Evolutionary conservation across 1,139 yeast species (phyloP), one percentile per base, ranked within the genome.

Genomic region (Tardiomyces blankii): DNA sequence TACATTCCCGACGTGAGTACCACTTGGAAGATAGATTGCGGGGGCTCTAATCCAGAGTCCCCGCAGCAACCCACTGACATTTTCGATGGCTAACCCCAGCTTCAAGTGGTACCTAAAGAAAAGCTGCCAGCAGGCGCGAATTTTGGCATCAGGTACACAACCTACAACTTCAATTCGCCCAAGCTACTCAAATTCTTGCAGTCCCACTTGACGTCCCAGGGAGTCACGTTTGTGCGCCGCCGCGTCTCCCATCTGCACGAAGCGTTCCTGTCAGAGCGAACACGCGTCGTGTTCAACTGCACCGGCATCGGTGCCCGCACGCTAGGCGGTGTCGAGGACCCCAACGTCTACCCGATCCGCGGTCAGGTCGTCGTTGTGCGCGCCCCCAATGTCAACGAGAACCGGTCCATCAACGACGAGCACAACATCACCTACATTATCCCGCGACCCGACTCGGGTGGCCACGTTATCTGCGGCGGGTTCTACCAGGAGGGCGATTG

Each of bases 111-210:
- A 11, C 35, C 52, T 11, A 50, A 53, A 21, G 46, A 52, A 0
- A 64, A 70, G 39, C 62, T 76, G 39, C 78, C 82, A 12, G 54
- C 54, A 1, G 81, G 78, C 1, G 73, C 69, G 1, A 66, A 54
- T 3, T 78, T 62, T 57, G 87, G 86, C 13, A 68, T 79, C 48
- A 60, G 57, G 18, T 80, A 74, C 60, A 65, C 68, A 19, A 71
- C 85, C 0, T 80, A 81, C 78, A 78, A 78, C 58, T 80, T 82
- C 68, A 78, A 78, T 59, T 74, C 85, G 54, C 88, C 87, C 2
- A 64, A 68, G 44, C 78, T 80, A 56, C 61, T 80, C 45, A 57
- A 61, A 42, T 72, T 70, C 48, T 61, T 81, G 48, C 63, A 69
- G 49, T 50, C 57, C 3, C 73, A 73, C 50, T 64, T 80, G 48